Evolutionary conservation across 2,329 filamentous ascomycete species (phyloP), one percentile per base, ranked within the genome.

Genomic region (Colletotrichum spaethianum): DNA sequence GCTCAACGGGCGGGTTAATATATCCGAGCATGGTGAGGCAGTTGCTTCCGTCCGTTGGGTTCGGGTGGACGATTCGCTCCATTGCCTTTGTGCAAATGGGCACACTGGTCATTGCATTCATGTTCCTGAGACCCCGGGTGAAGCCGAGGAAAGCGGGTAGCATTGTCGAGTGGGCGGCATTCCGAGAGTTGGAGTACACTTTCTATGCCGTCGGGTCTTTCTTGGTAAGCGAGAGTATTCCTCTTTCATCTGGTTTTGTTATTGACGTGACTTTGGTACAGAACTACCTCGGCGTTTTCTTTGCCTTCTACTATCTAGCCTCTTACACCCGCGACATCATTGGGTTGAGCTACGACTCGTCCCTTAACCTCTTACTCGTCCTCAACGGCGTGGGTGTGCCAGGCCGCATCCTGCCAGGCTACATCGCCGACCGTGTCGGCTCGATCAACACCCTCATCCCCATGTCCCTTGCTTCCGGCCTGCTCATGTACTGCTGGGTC

Each of bases 311-410:
- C 80, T 92, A 91, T 79, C 78, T 92, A 40, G 81, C 86, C 0
- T 82, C 86, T 0, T 91, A 85, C 78, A 83, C 83, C 46, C 82
- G 84, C 26, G 81, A 83, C 40, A 79, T 83, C 8, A 79, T 87
- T 36, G 77, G 79, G 1, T 71, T 90, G 4, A 78, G 79, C 2
- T 88, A 87, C 76, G 80, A 81, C 3, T 82, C 85, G 42, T 86
- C 90, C 5, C 86, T 93, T 61, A 87, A 91, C 75, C 79, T 93
- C 9, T 82, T 94, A 16, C 84, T 93, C 33, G 82, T 93, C 4
- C 83, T 93, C 77, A 94, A 93, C 79, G 90, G 88, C 26, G 84
- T 90, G 14, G 90, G 91, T 1, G 68, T 89, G 18, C 69, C 88
- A 2, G 90, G 90, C 12, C 88, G 92, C 0, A 70, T 92, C 14